Evolutionary conservation across 352 stramenopile genomes (phyloP).

Genomic region (Phytophthora macrochlamydospora): DNA sequence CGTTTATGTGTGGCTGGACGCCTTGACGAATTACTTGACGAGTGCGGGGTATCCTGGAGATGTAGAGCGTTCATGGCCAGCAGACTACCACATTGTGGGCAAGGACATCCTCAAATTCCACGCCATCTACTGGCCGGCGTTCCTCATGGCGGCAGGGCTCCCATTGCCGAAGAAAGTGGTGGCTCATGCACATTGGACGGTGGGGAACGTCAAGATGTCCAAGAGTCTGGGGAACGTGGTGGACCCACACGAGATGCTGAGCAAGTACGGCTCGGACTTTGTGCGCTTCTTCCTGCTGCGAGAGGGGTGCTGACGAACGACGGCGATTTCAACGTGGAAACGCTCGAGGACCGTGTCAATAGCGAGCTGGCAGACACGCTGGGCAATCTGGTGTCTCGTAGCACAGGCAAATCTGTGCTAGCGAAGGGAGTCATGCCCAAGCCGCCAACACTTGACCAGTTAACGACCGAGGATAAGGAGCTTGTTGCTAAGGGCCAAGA

Average conservation of each 20-base stretch:
- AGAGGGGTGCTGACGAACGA: slow-evolving; percentile 96
- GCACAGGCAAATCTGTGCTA: slow-evolving; percentile 75
- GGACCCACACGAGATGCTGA: slow-evolving; percentile 92
- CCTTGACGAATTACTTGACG: slow-evolving; percentile 98
- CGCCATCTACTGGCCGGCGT: slow-evolving; percentile 98
- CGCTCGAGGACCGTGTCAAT: slow-evolving; percentile 96
- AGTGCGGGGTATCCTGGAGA: slow-evolving; percentile 91
- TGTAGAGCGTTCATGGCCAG: slow-evolving; percentile 56
- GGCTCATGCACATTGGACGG: slow-evolving; percentile 98
- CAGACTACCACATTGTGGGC: slow-evolving; percentile 94
- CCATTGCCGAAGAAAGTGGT: slow-evolving; percentile 95
- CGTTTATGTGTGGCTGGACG: slow-evolving; percentile 99
- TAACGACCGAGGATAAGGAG: slow-evolving; percentile 52
- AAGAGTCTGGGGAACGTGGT: slow-evolving; percentile 99
- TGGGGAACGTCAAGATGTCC: slow-evolving; percentile 98
- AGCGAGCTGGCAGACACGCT: slow-evolving; percentile 92
- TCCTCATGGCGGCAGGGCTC: slow-evolving; percentile 93
- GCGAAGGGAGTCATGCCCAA: slow-evolving; percentile 50
- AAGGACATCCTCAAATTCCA: slow-evolving; percentile 99
- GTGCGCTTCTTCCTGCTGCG: slow-evolving; percentile 93
- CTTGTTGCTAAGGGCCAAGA: slow-evolving; percentile 60
- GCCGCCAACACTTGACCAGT: slow-evolving; percentile 29
- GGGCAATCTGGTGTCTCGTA: slow-evolving; percentile 88
- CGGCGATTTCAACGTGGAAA: slow-evolving; percentile 85
- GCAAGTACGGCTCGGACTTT: slow-evolving; percentile 93